Percentiles rank a stretch among this genome's conserved stretches.
These are phyloP conservation scores for Drechmeria coniospora DNA, from an alignment of 2,329 filamentous ascomycete species.

Conservation along the genomic window DNA sequence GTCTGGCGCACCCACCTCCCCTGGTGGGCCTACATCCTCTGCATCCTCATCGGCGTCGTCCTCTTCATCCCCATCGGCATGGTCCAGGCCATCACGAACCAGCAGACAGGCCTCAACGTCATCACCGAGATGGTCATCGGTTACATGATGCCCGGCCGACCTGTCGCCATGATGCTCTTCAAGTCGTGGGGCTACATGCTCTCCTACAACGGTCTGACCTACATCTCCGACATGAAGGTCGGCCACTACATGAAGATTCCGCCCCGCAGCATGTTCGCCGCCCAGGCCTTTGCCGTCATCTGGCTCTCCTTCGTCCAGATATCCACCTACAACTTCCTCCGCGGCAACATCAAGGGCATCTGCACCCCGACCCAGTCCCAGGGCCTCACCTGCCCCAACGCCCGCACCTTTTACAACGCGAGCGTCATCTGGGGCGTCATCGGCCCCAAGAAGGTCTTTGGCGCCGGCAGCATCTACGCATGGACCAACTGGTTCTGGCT, in stretches of 20 bases:
- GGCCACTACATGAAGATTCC: constrained; percentile 39
- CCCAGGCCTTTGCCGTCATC: constrained; percentile 25
- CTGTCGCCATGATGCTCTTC: constrained; percentile 35
- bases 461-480: constrained; percentile 25
- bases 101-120: constrained; percentile 31
- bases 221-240: constrained; percentile 33
- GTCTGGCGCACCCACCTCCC: constrained; percentile 24
- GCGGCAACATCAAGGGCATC: constrained; percentile 33
- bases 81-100: constrained; percentile 32
- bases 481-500: constrained; percentile 40
- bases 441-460: constrained; percentile 21
- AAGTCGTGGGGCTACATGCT: constrained; percentile 32
- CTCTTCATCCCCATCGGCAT: constrained; percentile 28
- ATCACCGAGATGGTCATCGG: constrained; percentile 33
- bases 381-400: constrained; percentile 40
- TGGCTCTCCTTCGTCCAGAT: constrained; percentile 24
- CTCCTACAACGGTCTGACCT: constrained; percentile 29
- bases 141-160: constrained; percentile 30
- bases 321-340: constrained; percentile 22
- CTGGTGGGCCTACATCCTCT: constrained; percentile 26
- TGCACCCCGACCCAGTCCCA: constrained; percentile 32
- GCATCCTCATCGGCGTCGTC: constrained; percentile 23
- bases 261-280: constrained; percentile 31
- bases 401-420: constrained; percentile 43
- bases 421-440: constrained; percentile 48